Evolutionary conservation across 2,329 filamentous ascomycete genomes (phyloP).

Genomic region (Botrytis porri): DNA sequence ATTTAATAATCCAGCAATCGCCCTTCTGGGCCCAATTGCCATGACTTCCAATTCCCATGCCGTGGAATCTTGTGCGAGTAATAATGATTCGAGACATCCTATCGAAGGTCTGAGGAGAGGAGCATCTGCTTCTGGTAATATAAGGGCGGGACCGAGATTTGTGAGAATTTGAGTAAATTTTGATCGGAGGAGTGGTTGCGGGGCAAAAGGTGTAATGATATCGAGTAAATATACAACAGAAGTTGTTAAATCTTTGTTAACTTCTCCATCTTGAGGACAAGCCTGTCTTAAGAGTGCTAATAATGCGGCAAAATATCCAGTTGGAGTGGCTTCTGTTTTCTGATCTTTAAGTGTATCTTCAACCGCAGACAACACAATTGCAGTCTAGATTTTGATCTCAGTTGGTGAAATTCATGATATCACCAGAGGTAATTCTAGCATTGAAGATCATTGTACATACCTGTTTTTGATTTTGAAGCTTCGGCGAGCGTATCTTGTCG

Average conservation of each 20-base stretch:
- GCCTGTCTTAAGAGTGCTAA: conserved; percentile 82
- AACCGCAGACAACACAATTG: conserved; percentile 82
- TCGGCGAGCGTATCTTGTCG: conserved; percentile 95
- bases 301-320: conserved; percentile 93
- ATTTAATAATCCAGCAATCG: conserved; percentile 79
- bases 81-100: conserved; percentile 87
- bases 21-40: conserved; percentile 81
- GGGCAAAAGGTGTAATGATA: conserved; percentile 79
- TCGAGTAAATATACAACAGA: conserved; percentile 96
- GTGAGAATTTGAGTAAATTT: conserved; percentile 94
- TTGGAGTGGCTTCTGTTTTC: conserved; percentile 77
- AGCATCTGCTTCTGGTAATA: conserved; percentile 78
- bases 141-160: conserved; percentile 78
- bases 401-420: conserved; percentile 18
- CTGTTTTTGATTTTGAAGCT: conserved; percentile 92
- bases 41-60: conserved; percentile 85
- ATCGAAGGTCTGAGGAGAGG: conserved; percentile 84
- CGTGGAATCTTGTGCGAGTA: conserved; percentile 81
- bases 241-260: conserved; percentile 78
- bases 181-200: conserved; percentile 80
- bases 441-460: conserved; percentile 47
- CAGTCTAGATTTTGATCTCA: conserved; percentile 54
- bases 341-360: conserved; percentile 91
- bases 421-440: conserved; percentile 20
- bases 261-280: conserved; percentile 58